Base-by-base conservation (phyloP, 805 yeast genomes). In the Candida quercuum region DNA sequence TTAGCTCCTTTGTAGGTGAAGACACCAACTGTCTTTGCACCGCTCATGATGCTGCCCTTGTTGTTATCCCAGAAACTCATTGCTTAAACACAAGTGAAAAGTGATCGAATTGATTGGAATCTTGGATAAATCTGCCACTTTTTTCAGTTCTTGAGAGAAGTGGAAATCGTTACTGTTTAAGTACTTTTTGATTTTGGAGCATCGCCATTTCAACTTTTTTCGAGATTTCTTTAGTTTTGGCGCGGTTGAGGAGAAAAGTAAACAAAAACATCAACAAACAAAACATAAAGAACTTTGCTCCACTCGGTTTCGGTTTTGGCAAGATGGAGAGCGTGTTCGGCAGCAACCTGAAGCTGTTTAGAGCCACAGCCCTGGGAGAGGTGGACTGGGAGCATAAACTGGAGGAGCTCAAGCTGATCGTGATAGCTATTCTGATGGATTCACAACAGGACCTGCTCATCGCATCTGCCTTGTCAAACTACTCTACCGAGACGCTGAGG, bases 31-130 rank as follows among this genome's bases (percentile, higher is more conserved):
- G 62, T 46, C 3, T 54, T 47, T 3, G 62, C 41, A 1, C 68
- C 69, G 3, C 61, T 56, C 38, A 52, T 46, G 34, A 67, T 63
- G 2, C 66, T 39, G 15, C 53, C 71, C 37, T 66, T 67, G 48
- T 67, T 66, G 30, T 63, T 61, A 13, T 62, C 69, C 71, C 71
- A 66, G 45, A 65, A 65, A 21, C 53, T 46, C 54, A 48, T 50
- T 6, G 6, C 23, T 15, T 12, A 4, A 10, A 19, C 12, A 12
- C 20, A 3, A 13, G 22, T 26, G 16, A 26, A 26, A 9, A 6
- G 17, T 5, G 5, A 5, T 14, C 15, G 17, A 26, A 26, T n/a
- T n/a, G n/a, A n/a, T n/a, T n/a, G n/a, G n/a, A n/a, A n/a, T n/a
- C n/a, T n/a, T n/a, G n/a, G n/a, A n/a, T n/a, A n/a, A n/a, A n/a